phyloP scores from a whole-genome alignment of 2,329 filamentous ascomycete species.

The Orbilia oligospora region DNA sequence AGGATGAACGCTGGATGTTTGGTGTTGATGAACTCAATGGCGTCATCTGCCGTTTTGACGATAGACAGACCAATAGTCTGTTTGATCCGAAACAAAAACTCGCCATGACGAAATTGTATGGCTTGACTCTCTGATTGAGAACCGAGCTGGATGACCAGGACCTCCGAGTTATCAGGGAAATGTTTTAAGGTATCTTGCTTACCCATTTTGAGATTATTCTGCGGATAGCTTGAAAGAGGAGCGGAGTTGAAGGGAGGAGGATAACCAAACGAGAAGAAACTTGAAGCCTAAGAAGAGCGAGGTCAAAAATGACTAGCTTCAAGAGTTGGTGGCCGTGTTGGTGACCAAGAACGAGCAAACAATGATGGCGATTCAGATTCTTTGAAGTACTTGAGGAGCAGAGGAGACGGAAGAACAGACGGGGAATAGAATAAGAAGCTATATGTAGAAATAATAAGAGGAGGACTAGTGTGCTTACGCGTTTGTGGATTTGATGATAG shows the following conservation, averaged over 20 bases:
- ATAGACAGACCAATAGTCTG: conserved; percentile 1
- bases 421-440: background rate
- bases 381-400: background rate
- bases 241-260: too few relatives aligned
- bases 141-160: conserved; percentile 26
- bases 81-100: conserved; percentile 20
- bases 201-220: background rate
- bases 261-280: background rate
- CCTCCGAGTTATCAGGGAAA: conserved; percentile 13
- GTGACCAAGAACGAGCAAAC: too few relatives aligned
- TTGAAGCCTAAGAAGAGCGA: background rate
- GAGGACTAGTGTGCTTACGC: too few relatives aligned
- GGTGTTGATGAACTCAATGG: conserved; percentile 11
- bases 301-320: background rate
- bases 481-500: background rate
- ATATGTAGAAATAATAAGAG: too few relatives aligned
- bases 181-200: background rate
- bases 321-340: too few relatives aligned
- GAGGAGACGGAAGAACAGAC: background rate
- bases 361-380: background rate
- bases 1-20: conserved; percentile 33
- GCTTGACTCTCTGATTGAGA: conserved; percentile 7
- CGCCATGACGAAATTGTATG: conserved; percentile 20
- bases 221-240: background rate
- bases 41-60: background rate